Evolutionary conservation across 306 rosid species (phyloP).

Genomic region (peach (Prunus persica)): DNA sequence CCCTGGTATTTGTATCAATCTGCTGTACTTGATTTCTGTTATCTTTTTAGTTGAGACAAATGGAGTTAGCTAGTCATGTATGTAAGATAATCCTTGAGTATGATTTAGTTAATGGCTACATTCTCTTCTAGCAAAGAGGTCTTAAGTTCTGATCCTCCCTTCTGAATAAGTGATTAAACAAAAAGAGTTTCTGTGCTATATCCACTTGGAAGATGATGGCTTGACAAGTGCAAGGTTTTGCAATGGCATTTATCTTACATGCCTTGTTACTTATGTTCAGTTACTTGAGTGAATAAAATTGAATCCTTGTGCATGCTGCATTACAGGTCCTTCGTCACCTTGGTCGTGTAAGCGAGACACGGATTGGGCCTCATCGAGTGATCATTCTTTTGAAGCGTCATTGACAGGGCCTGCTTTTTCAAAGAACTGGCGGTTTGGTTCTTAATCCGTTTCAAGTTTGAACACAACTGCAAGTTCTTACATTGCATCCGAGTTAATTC

Average conservation of each 20-base stretch:
- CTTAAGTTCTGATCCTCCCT: too few species aligned
- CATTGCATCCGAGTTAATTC: background rate
- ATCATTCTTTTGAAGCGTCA: slow-evolving; percentile 67
- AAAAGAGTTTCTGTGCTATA: background rate
- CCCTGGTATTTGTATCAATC: background rate
- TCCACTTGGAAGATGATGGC: background rate
- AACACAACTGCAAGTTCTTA: background rate
- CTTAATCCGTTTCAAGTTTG: background rate
- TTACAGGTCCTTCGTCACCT: slow-evolving; percentile 95
- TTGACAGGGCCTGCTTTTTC: slow-evolving; percentile 18
- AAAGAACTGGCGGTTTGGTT: background rate
- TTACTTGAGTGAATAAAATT: background rate
- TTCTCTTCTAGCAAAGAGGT: too few species aligned
- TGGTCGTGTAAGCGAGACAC: slow-evolving; percentile 81
- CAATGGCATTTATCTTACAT: background rate
- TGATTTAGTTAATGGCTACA: background rate
- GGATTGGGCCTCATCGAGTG: slow-evolving; percentile 78
- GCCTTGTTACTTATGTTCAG: background rate
- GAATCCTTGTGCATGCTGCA: slow-evolving; percentile 3
- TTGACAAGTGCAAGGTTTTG: background rate
- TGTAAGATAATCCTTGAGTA: background rate
- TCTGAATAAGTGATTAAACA: background rate
- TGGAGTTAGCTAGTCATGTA: background rate
- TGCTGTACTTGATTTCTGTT: background rate
- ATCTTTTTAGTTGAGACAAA: background rate